Percentiles rank a stretch among this genome's conserved stretches.
These are phyloP conservation scores for Nymphaea colorata DNA, from an alignment of 164 flowering plant genomes.

Conservation along the genomic window DNA sequence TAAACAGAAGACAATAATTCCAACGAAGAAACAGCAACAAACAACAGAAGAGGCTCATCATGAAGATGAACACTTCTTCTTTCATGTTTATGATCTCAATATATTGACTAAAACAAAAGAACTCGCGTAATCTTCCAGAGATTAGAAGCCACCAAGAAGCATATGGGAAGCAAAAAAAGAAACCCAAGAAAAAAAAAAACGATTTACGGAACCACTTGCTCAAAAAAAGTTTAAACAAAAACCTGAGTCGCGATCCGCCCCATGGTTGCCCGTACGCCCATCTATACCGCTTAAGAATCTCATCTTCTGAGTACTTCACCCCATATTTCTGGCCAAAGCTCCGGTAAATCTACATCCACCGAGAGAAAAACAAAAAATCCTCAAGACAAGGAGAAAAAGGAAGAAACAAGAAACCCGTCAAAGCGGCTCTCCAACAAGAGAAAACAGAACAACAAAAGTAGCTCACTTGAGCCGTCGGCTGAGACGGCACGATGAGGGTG, in stretches of 20 bases:
- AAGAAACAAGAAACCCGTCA: background rate
- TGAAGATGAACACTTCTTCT: no score
- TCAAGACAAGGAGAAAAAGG: background rate
- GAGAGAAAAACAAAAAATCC: slow-evolving; percentile 1
- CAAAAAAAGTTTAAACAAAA: slow-evolving; percentile 2
- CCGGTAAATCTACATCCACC: slow-evolving; percentile 54
- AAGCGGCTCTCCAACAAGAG: background rate
- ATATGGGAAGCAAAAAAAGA: no score
- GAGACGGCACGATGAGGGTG: slow-evolving; percentile 82
- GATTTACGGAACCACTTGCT: no score
- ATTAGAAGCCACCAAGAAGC: no score
- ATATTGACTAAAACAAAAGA: no score
- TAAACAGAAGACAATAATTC: no score
- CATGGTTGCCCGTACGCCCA: slow-evolving; percentile 93
- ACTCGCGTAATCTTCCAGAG: no score
- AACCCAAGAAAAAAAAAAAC: no score
- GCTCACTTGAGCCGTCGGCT: slow-evolving; percentile 87
- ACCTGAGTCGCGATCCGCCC: slow-evolving; percentile 91
- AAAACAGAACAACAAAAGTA: background rate
- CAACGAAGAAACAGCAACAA: no score
- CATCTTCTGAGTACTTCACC: slow-evolving; percentile 67
- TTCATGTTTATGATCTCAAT: no score
- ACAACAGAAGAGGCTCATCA: no score
- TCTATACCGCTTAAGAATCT: slow-evolving; percentile 73
- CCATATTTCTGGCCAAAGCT: slow-evolving; percentile 93